Base-by-base conservation (phyloP, 352 stramenopile species). In the Globisporangium spiculum region DNA sequence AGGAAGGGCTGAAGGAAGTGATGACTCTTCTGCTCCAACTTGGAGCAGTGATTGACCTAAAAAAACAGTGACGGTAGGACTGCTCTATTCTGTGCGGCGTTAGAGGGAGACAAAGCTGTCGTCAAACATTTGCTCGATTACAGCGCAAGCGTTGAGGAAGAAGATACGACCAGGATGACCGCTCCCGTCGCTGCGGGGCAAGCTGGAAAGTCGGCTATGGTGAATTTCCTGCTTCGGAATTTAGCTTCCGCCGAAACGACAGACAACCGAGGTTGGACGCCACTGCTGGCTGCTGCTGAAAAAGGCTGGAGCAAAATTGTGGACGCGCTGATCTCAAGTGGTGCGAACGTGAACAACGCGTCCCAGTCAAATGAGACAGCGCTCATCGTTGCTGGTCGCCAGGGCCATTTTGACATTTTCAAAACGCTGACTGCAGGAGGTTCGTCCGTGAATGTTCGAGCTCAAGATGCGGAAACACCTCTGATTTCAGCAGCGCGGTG, bases 381-480 rank as follows among this genome's bases (percentile, higher is more conserved):
- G 8, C 55, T 60, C n/a, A 48, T 5, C 8, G 10, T 60, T 26
- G 27, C 55, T 16, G 6, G 55, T 30, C 26, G 3, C 16, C 22
- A n/a, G 26, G 20, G 34, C 12, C 32, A 50, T 4, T 8, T 62
- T n/a, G 18, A 27, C 24, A 32, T 24, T 36, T 60, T 60, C 27
- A 12, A 41, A 27, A 24, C 27, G 55, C 27, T 60, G 27, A 60
- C 48, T 46, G 27, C 8, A 27, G 55, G 30, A 12, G 55, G 55
- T 18, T n/a, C 34, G 32, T 62, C 56, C 26, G 38, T 62, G 30
- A 62, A 27, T 22, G n/a, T 46, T 50, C 56, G 38, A 50, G 34
- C 10, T 22, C 8, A 30, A 26, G 34, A 52, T 32, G 32, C 32
- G 30, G 34, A 52, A 48, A 62, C 34, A 4, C 56, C 34, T 3